These are phyloP conservation scores for Moesziomyces sp. DNA, from an alignment of 1,284 basidiomycete genomes.

Conservation along the genomic window DNA sequence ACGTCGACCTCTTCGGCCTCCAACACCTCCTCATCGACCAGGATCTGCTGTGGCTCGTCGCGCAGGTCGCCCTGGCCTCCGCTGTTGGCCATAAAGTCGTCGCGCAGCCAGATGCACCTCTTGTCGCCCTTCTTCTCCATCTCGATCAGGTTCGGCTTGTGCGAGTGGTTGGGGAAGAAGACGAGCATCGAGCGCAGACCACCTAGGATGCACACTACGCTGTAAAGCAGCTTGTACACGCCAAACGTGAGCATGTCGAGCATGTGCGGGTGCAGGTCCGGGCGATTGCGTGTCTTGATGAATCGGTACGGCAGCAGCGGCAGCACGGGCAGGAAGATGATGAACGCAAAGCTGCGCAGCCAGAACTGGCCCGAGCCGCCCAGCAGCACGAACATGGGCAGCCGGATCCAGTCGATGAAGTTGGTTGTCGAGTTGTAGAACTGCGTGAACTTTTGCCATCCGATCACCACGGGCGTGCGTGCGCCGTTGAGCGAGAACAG, in stretches of 20 bases:
- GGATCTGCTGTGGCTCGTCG: constrained; percentile 24
- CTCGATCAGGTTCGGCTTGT: constrained; percentile 19
- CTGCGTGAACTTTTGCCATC: constrained; percentile 40
- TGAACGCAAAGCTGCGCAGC: constrained; percentile 17
- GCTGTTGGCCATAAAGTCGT: constrained; percentile 26
- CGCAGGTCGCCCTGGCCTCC: constrained; percentile 29
- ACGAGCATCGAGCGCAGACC: constrained; percentile 20
- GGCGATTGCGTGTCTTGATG: constrained; percentile 26
- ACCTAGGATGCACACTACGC: constrained; percentile 26
- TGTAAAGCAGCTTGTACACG: constrained; percentile 40
- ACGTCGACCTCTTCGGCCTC: background rate
- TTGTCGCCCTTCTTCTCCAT: constrained; percentile 28
- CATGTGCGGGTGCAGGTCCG: constrained; percentile 35
- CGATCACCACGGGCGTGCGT: constrained; percentile 13
- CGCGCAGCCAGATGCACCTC: constrained; percentile 30
- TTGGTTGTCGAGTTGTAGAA: constrained; percentile 40
- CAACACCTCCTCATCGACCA: constrained; percentile 6
- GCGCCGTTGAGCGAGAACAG: constrained; percentile 32
- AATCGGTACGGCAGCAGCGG: constrained; percentile 25
- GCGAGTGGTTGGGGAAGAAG: constrained; percentile 26
- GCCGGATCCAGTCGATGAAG: constrained; percentile 45
- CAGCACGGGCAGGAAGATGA: constrained; percentile 24
- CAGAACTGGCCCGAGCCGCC: constrained; percentile 28
- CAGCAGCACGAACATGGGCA: constrained; percentile 36
- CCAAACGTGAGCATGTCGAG: constrained; percentile 30